phyloP scores from a whole-genome alignment of 345 rosid species.

The Moricandia moricandioides region DNA sequence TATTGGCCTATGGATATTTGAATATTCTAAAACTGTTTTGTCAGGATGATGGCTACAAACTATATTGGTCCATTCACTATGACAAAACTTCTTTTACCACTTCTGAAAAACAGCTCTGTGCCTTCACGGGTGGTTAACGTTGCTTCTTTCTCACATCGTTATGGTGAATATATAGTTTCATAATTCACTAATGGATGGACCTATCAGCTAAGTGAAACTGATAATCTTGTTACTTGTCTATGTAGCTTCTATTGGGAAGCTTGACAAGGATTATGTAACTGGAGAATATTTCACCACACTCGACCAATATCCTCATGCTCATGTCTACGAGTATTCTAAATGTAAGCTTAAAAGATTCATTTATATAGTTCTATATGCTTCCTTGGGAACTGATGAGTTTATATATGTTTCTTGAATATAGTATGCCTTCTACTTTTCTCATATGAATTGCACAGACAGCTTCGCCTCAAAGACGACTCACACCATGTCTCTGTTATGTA shows the following conservation, averaged over 20 bases:
- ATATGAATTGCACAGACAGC: slow-evolving; percentile 64
- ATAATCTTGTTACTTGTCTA: background rate
- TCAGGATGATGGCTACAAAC: slow-evolving; percentile 85
- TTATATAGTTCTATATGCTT: background rate
- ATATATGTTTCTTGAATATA: slow-evolving; percentile 35
- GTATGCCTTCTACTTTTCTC: slow-evolving; percentile 76
- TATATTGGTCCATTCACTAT: slow-evolving; percentile 69
- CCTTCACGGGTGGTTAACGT: slow-evolving; percentile 86
- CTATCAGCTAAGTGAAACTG: background rate
- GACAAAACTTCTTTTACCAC: slow-evolving; percentile 70
- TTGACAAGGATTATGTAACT: slow-evolving; percentile 55
- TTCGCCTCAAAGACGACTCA: slow-evolving; percentile 45
- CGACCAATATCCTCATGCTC: slow-evolving; percentile 54
- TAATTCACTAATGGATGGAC: background rate
- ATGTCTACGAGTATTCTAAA: slow-evolving; percentile 67
- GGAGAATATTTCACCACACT: slow-evolving; percentile 50
- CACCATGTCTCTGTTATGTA: slow-evolving; percentile 66
- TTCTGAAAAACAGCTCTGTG: slow-evolving; percentile 61
- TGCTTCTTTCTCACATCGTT: slow-evolving; percentile 75
- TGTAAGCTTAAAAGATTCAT: slow-evolving; percentile 43
- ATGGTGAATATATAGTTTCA: background rate
- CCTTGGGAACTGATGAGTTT: background rate
- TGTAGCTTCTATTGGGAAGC: slow-evolving; percentile 47
- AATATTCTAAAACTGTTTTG: background rate
- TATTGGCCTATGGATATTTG: background rate